These are phyloP conservation scores for Panus rudis DNA, from an alignment of 768 basidiomycete species.

Conservation along the genomic window DNA sequence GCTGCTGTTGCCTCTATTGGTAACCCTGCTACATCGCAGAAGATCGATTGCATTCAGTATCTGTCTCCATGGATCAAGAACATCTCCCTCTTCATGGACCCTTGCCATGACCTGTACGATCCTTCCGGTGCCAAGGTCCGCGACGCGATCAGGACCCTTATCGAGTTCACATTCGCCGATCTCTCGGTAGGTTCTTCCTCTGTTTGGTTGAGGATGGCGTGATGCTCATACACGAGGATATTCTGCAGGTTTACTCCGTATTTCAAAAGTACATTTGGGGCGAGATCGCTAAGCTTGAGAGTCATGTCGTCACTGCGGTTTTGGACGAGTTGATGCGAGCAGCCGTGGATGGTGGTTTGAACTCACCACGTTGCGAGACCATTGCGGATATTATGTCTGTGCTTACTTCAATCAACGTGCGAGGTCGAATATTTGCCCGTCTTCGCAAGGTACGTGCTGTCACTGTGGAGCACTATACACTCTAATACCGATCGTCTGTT, in stretches of 20 bases:
- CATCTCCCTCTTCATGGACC: conserved; percentile 61
- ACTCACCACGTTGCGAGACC: conserved; percentile 66
- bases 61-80: conserved; percentile 89
- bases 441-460: conserved; percentile 60
- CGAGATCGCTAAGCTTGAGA: conserved; percentile 66
- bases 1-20: conserved; percentile 74
- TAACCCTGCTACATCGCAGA: conserved; percentile 41
- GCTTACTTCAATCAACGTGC: conserved; percentile 67
- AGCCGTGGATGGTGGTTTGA: conserved; percentile 79
- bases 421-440: conserved; percentile 71
- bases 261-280: conserved; percentile 75
- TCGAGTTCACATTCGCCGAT: conserved; percentile 67
- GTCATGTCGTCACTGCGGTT: conserved; percentile 59
- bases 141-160: conserved; percentile 73
- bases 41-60: conserved; percentile 71
- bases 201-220: too few relatives aligned
- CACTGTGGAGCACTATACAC: neutral
- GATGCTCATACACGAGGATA: neutral
- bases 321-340: conserved; percentile 75
- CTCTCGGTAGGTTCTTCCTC: conserved; percentile 45
- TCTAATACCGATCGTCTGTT: neutral
- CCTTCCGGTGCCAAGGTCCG: conserved; percentile 68
- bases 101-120: conserved; percentile 61
- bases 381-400: conserved; percentile 69
- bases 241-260: conserved; percentile 55